Evolutionary conservation across 768 basidiomycete genomes (phyloP), one percentile per base, ranked within the genome.

Genomic region (Thelephora aurantiotincta): DNA sequence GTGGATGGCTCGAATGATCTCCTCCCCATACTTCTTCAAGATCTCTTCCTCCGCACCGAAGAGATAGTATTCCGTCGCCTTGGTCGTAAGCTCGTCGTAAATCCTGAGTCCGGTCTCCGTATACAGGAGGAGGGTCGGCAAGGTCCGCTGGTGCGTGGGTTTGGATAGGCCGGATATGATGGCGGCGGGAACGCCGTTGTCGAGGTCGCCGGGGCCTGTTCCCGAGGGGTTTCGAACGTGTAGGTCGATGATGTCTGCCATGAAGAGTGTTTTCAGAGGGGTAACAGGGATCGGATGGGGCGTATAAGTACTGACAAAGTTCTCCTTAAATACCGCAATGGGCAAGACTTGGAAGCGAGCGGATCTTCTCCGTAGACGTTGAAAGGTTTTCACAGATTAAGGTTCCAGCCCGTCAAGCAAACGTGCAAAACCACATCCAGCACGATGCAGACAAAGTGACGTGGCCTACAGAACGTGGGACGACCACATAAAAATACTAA

Each of bases 21-120:
- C 82, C 41, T 74, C 66, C 2, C 79, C 80, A 51, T 85, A 71
- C 20, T 60, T 67, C 63, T 77, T 80, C 52, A 98, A 68, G 49
- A 99, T 85, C 50, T 80, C 73, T 58, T 94, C 82, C 63, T 98
- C 96, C 0, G 88, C 87, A 2, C 69, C 64, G 62, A 93, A 99
- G 33, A 92, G 71, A 60, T 98, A 98, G 60, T 99, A 99, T 57
- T 90, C 84, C 11, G 74, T 69, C 1, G 73, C 82, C 23, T 77
- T 66, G 6, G 81, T 82, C 1, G 90, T 91, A 44, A 93, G 85
- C 35, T 76, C 70, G 65, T 93, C 91, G 66, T 91, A 94, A 13
- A 92, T 69, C 62, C 78, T 72, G 47, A 99, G 69, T 0, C 96
- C 96, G 18, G 67, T 71, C 57, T 93, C 84, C 53, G 91, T 79